Evolutionary conservation across 139 green algal species (phyloP), one percentile per base, ranked within the genome.

Genomic region (Chlorella sp.): DNA sequence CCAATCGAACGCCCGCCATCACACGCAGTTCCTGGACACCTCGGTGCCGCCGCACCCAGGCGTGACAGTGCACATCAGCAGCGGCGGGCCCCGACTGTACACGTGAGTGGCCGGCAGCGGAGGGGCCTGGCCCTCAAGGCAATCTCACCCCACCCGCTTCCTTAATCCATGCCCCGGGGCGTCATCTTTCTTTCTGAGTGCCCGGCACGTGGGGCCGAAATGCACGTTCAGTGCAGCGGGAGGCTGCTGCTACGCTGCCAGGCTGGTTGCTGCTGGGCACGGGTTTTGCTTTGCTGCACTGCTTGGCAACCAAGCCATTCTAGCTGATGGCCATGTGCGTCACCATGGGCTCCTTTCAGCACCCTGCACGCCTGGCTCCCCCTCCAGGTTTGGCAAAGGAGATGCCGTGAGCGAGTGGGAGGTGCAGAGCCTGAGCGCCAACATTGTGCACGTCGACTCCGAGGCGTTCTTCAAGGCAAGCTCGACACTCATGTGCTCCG

Each of bases 1-100:
- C n/a, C n/a, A n/a, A n/a, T n/a, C n/a, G n/a, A 11, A 3, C 24
- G 51, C 51, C 51, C 14, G 9, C 51, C 51, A 60, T 16, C 51
- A n/a, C 51, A 20, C 24, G 51, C 51, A 84, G 79, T 84, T 84
- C 19, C 20, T 84, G n/a, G 79, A 84, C 79, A 84, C 64, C 20
- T 30, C 20, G 44, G 19, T 41, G 17, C 64, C 44, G 32, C 28
- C 20, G 16, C 79, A 84, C 79, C 79, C 79, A 0, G 79, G 79
- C 44, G 32, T 84, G 22, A 43, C 14, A 1, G 79, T 84, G 64
- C 62, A 62, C 28, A 46, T n/a, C 64, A 84, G 79, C 79, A 84
- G 79, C 44, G 79, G 32, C n/a, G 79, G 79, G 11, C 16, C 22
- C 6, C 34, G 19, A 8, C 65, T 84, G 44, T 84, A 84, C 79